Evolutionary conservation across 768 basidiomycete genomes (phyloP).

Genomic region (Panaeolus papilionaceus): DNA sequence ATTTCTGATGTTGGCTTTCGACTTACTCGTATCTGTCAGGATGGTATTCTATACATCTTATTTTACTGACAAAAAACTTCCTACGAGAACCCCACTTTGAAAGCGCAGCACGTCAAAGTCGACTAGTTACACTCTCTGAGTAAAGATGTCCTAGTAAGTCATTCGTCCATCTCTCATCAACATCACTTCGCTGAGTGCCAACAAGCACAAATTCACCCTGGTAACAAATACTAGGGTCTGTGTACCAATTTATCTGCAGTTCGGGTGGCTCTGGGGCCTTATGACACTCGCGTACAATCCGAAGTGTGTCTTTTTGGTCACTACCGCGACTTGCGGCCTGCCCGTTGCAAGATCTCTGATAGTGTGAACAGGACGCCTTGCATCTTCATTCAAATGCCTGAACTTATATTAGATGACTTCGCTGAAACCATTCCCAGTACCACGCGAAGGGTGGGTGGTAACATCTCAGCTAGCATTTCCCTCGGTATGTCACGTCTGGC

Average conservation of each 20-base stretch:
- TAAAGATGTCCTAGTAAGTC: neutral
- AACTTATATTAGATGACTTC: neutral
- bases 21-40: conserved; percentile 5
- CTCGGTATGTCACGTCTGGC: neutral
- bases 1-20: neutral
- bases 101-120: neutral
- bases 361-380: neutral
- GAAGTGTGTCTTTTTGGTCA: neutral
- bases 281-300: neutral
- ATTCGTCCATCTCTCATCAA: neutral
- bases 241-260: neutral
- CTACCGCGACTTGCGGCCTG: neutral
- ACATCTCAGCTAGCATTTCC: neutral
- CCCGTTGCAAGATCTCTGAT: neutral
- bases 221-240: neutral
- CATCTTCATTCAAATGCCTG: neutral
- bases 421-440: conserved; percentile 4
- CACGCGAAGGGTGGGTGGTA: conserved; percentile 5
- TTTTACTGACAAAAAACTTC: neutral
- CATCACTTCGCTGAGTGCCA: neutral
- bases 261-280: neutral
- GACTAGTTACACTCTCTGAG: neutral
- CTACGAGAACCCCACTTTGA: neutral
- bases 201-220: neutral
- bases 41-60: neutral